Base-by-base conservation (phyloP, 2,329 filamentous ascomycete species). In the Ophiostoma ulmi region DNA sequence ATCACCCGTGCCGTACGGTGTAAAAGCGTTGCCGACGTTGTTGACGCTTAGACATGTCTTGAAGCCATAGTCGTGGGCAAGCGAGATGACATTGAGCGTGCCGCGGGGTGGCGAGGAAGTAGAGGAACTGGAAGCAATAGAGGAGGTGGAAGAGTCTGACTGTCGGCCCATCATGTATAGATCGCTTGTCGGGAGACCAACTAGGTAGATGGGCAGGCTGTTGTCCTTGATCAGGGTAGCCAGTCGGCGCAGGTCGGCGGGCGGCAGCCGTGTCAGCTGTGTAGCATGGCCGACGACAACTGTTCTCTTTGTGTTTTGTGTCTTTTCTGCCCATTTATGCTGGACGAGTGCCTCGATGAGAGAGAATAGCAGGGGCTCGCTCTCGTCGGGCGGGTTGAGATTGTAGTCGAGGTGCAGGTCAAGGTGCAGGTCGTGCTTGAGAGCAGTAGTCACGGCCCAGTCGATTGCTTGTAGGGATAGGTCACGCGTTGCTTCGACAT, bases 321-420 rank as follows among this genome's bases (percentile, higher is more conserved):
- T 38, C 14, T 10, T 17, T 1, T 10, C 68, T 20, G n/a, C 20
- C 89, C 89, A 92, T 2, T 79, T 72, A 36, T 80, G 77, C 14
- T 79, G 77, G 71, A 83, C 81, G 14, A 91, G 79, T 0, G 80
- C 77, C 0, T 83, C 75, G 31, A 91, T 70, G 0, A 88, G 85
- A 61, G 83, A 79, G 79, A 84, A 86, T 0, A 89, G 78, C 70
- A 88, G 78, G 0, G 87, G 78, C 78, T 82, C 1, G 76, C 74
- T 52, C 39, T 61, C 63, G 13, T 8, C 7, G 36, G 31, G 48
- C 20, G 55, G 70, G 69, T 88, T 83, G 2, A 92, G 80, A 71
- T 88, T 88, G 77, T 92, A 92, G 77, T 92, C 90, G 6, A 92
- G 81, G 76, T 92, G 90, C 65, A 92, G 87, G 75, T 92, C 90